Conservation (phyloP, 2,329 filamentous ascomycete species). For the Hymenotorrendiella dingleyae region DNA sequence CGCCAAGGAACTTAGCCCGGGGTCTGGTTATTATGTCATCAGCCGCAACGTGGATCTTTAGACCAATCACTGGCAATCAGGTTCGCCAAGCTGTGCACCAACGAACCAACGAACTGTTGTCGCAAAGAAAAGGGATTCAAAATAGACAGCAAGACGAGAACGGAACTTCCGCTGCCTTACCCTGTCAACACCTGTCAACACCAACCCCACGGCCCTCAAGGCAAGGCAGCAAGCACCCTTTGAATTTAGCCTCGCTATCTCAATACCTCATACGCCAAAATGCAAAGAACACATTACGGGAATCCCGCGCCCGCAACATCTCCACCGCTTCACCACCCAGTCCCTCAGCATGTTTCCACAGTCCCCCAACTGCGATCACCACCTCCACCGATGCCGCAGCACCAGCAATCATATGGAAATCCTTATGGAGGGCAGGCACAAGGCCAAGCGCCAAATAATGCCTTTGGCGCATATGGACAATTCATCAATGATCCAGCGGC, state of each 20-base stretch:
- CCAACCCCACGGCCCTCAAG: not conserved
- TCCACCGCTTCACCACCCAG: conserved; percentile 91
- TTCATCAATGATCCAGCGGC: conserved; percentile 96
- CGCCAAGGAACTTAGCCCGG: no score
- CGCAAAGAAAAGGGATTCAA: no score
- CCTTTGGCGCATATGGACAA: conserved; percentile 72
- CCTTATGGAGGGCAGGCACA: conserved; percentile 55
- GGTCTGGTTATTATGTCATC: not conserved
- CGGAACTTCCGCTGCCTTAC: no score
- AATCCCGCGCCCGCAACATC: conserved; percentile 65
- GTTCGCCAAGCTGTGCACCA: no score
- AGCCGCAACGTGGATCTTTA: no score
- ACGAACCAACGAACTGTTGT: no score
- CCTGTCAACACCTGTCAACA: no score
- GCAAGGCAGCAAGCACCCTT: no score
- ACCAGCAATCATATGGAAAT: conserved; percentile 63
- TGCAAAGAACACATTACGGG: conserved; percentile 83
- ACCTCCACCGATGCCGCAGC: conserved; percentile 69
- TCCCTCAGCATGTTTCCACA: conserved; percentile 96
- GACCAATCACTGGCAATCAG: no score
- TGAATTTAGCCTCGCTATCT: no score
- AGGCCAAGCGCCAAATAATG: conserved; percentile 41
- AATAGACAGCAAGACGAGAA: no score
- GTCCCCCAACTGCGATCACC: conserved; percentile 96
- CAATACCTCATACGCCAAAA: conserved; percentile 35